Percentiles rank a stretch among this genome's conserved stretches.
Conservation (phyloP, 768 basidiomycete species). For the Collybiopsis confluens region DNA sequence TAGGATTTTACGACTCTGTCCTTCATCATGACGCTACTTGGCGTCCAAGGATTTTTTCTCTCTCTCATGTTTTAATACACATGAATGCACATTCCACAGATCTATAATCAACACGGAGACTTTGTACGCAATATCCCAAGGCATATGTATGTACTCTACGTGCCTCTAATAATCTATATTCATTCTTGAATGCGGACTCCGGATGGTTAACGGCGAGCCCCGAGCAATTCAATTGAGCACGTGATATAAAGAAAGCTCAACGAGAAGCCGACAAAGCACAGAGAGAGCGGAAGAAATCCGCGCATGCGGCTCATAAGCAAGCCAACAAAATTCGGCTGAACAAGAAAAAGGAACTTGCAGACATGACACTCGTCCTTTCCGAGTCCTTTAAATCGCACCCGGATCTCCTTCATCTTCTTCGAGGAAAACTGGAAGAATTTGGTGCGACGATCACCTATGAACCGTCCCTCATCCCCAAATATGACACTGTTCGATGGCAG, state of each 20-base stretch:
- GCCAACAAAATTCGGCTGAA: neutral
- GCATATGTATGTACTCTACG: no score
- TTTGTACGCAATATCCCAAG: no score
- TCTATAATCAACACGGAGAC: neutral
- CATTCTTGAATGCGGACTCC: no score
- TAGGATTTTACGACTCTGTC: constrained; percentile 68
- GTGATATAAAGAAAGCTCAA: neutral
- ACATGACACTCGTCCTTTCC: constrained; percentile 1
- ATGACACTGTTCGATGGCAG: neutral
- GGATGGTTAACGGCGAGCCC: no score
- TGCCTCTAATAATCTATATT: no score
- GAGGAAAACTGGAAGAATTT: neutral
- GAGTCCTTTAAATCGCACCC: neutral
- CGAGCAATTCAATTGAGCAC: neutral
- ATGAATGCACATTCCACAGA: neutral
- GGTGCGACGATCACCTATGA: neutral
- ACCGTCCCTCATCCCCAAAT: neutral
- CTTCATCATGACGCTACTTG: constrained; percentile 16
- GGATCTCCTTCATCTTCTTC: neutral
- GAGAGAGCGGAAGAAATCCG: neutral
- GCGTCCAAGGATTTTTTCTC: neutral
- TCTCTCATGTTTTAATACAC: neutral
- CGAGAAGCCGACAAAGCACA: neutral
- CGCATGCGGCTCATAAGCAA: neutral
- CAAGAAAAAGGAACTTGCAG: neutral